These are phyloP conservation scores for Dendrobium nobile DNA, from an alignment of 106 monocot genomes.

Conservation along the genomic window DNA sequence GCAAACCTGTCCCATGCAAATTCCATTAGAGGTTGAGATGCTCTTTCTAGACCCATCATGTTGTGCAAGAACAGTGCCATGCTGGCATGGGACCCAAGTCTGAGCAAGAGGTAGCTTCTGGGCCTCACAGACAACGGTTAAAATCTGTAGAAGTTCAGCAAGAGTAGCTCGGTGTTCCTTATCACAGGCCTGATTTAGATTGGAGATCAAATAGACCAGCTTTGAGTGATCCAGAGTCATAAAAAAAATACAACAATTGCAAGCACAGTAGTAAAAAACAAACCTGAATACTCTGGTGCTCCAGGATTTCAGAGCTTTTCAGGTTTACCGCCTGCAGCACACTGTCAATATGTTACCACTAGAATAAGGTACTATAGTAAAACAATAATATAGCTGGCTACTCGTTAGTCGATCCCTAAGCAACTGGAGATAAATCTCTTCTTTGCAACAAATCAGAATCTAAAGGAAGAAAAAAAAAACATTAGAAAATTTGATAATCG, in stretches of 20 bases:
- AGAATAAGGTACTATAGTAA: background rate
- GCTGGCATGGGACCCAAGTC: slow-evolving; percentile 80
- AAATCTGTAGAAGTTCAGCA: slow-evolving; percentile 65
- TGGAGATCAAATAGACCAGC: background rate
- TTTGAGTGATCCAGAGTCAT: background rate
- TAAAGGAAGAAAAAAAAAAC: background rate
- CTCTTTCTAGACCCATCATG: slow-evolving; percentile 54
- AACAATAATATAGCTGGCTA: slow-evolving; percentile 1
- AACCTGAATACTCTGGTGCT: slow-evolving; percentile 58
- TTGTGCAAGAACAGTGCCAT: slow-evolving; percentile 47
- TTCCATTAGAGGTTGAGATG: slow-evolving; percentile 59
- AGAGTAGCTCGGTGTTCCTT: slow-evolving; percentile 63
- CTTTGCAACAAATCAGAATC: background rate
- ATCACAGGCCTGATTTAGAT: slow-evolving; percentile 46
- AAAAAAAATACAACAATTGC: background rate
- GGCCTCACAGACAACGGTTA: slow-evolving; percentile 56
- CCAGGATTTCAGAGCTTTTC: slow-evolving; percentile 60
- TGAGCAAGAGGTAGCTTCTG: slow-evolving; percentile 78
- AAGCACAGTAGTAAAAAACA: background rate
- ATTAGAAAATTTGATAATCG: background rate
- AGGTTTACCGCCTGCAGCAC: slow-evolving; percentile 75
- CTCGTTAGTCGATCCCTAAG: background rate
- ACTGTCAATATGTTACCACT: slow-evolving; percentile 13
- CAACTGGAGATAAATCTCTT: background rate
- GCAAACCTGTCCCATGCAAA: slow-evolving; percentile 62